These are phyloP conservation scores for Fusarium verticillioides DNA, from an alignment of 2,329 filamentous ascomycete species.

Conservation along the genomic window DNA sequence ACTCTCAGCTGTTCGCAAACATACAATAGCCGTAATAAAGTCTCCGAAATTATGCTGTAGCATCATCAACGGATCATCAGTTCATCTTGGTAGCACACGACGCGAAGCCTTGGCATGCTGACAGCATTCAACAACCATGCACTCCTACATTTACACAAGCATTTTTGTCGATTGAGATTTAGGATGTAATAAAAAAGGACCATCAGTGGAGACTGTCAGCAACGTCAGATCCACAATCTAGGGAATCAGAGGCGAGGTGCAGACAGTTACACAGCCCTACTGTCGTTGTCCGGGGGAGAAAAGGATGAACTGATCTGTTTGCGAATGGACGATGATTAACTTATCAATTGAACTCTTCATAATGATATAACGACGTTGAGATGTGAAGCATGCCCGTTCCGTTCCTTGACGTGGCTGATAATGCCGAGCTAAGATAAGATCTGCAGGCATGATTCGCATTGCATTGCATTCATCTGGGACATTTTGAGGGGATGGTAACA, in stretches of 20 bases:
- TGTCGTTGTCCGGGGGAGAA: not conserved
- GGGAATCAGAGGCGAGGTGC: slow-evolving; percentile 29
- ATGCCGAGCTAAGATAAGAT: not conserved
- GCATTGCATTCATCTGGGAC: not conserved
- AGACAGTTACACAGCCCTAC: slow-evolving; percentile 20
- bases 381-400: slow-evolving; percentile 6
- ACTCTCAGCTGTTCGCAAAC: not conserved
- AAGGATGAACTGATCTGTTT: not conserved
- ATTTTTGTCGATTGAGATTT: not conserved
- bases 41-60: not conserved
- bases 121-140: not conserved
- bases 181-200: not conserved
- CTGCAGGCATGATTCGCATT: slow-evolving; percentile 3
- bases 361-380: not conserved
- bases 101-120: slow-evolving; percentile 1
- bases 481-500: not conserved
- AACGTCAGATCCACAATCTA: slow-evolving; percentile 11
- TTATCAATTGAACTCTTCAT: not conserved
- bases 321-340: not conserved
- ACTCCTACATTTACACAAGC: fast-evolving
- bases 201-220: slow-evolving; percentile 23
- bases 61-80: not conserved
- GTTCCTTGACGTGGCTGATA: slow-evolving; percentile 6
- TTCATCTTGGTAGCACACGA: not conserved
- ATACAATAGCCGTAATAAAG: not conserved